Base-by-base conservation (phyloP, 1,284 basidiomycete species). In the Pseudozyma hubeiensis region DNA sequence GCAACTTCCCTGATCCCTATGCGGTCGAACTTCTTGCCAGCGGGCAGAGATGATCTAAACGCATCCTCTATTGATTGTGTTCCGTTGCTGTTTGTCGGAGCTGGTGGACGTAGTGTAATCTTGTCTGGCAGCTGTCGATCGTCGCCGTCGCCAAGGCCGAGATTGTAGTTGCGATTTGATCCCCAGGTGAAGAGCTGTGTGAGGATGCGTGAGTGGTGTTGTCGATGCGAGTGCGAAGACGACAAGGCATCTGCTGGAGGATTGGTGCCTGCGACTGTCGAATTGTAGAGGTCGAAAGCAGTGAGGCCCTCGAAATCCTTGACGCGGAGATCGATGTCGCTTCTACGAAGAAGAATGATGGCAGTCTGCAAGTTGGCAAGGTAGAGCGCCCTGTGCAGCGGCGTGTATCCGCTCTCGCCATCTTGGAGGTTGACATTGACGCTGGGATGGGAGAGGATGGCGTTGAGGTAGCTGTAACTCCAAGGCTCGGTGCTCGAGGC, bases 241-340 rank as follows among this genome's bases (percentile, higher is more conserved):
- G 70, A 60, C 11, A 75, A 35, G 2, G 72, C 63, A 46, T 75
- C 68, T 7, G 66, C 40, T 7, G 55, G 51, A 0, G 81, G 81
- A 54, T 77, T 79, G 5, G 81, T 82, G 10, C 81, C 81, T 1
- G 68, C 59, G 13, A 84, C 77, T 17, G 82, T 83, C 9, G 79
- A 75, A 81, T 97, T 97, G 86, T 94, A 98, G 30, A 99, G 86
- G 81, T 99, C 96, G 74, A 95, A 95, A 0, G 94, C 90, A 0
- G 93, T 94, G 84, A 97, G 91, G 1, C 94, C 96, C 80, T 98
- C 96, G 39, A 87, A 84, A 81, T 99, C 97, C 84, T 93, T 94
- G 60, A 93, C 78, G 1, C 88, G 86, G 0, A 87, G 85, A 80
- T 98, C 93, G 17, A 90, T 90, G 79, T 96, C 93, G 31, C 87